phyloP scores from a whole-genome alignment of 345 rosid species.

The Litchi chinensis region DNA sequence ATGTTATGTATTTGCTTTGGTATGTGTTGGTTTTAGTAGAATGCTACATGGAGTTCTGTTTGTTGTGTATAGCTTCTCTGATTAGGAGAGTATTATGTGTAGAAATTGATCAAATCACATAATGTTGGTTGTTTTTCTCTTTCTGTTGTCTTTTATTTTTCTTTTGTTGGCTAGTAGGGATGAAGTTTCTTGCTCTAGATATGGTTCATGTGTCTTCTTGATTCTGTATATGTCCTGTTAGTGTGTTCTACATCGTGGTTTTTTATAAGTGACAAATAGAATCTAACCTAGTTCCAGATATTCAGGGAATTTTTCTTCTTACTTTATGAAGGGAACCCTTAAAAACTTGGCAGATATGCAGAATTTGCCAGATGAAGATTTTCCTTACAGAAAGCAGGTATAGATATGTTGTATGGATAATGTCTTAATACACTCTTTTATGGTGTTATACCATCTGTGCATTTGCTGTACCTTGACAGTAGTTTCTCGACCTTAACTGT shows the following conservation, averaged over 20 bases:
- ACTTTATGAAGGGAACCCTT: conserved; percentile 77
- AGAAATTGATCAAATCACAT: not conserved
- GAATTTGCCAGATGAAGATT: conserved; percentile 78
- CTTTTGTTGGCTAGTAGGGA: not conserved
- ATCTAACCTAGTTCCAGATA: conserved; percentile 6
- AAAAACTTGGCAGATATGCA: conserved; percentile 84
- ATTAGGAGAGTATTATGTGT: not conserved
- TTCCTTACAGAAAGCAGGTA: conserved; percentile 89
- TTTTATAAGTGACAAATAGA: not conserved
- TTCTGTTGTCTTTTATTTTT: not conserved
- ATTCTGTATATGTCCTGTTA: not conserved
- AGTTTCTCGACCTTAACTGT: conserved; percentile 14
- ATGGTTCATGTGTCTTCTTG: not conserved
- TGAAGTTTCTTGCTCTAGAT: not conserved
- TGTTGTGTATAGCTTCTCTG: not conserved
- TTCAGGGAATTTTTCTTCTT: conserved; percentile 69
- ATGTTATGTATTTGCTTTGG: not conserved
- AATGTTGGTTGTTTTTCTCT: not conserved
- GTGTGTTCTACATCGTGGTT: not conserved
- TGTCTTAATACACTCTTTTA: not conserved
- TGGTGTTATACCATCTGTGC: not conserved
- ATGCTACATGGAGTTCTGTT: not conserved
- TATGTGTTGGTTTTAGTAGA: not conserved
- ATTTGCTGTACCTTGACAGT: not conserved
- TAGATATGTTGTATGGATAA: conserved; percentile 1